Evolutionary conservation across 1,284 basidiomycete genomes (phyloP).

Genomic region (Gomphus sp.): DNA sequence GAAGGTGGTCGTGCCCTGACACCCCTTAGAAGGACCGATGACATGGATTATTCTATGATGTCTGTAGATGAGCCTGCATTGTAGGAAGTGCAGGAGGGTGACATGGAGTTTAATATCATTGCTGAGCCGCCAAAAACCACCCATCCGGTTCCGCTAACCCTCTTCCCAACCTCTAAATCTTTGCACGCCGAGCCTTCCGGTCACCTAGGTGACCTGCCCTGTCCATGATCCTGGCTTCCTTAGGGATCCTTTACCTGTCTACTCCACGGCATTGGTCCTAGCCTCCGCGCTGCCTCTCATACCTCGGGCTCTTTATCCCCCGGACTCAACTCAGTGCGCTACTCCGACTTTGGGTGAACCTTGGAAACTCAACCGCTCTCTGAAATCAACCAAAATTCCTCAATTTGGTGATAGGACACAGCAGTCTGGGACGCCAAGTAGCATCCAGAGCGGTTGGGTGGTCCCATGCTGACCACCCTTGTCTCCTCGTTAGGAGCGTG

Average conservation of each 20-base stretch:
- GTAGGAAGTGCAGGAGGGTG: not conserved
- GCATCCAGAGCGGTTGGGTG: not conserved
- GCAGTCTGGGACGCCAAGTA: too few species aligned
- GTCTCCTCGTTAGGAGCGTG: constrained; percentile 1
- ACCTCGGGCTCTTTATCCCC: not conserved
- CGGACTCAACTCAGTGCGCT: not conserved
- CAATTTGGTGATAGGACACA: too few species aligned
- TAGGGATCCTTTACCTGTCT: not conserved
- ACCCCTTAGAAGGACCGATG: not conserved
- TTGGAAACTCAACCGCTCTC: not conserved
- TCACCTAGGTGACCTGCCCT: not conserved
- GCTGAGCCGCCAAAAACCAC: not conserved
- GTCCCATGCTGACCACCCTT: not conserved
- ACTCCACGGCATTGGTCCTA: not conserved
- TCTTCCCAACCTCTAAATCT: not conserved
- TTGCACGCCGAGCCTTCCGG: not conserved
- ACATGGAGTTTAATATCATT: too few species aligned
- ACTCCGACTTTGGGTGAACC: constrained; percentile 1
- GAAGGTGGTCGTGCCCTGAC: not conserved
- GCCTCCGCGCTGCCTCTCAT: not conserved
- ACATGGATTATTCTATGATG: not conserved
- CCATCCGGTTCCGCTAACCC: not conserved
- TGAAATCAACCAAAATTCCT: not conserved
- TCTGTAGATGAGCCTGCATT: not conserved
- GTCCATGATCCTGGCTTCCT: not conserved